Evolutionary conservation across 225 moss, liverwort and hornwort species (phyloP).

Genomic region (Anthoceros angustus): DNA sequence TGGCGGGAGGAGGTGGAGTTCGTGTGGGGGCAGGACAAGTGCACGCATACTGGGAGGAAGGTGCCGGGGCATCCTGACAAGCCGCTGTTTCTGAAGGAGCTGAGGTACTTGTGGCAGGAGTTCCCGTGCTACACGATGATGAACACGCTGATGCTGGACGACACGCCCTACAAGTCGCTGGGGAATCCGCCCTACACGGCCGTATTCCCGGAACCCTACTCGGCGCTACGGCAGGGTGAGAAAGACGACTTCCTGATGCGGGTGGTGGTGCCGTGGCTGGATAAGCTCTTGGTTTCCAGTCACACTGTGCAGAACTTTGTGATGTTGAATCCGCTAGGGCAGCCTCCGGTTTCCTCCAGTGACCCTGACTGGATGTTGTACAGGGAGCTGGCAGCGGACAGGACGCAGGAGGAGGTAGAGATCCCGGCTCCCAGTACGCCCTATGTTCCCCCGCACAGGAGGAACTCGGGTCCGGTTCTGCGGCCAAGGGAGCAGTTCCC

Average conservation of each 20-base stretch:
- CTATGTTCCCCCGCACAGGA: too few species aligned
- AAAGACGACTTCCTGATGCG: neutral
- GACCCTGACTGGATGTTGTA: neutral
- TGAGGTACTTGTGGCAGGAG: neutral
- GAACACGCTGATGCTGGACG: neutral
- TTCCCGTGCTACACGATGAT: neutral
- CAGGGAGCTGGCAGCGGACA: neutral
- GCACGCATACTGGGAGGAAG: neutral
- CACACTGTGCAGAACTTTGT: neutral
- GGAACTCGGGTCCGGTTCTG: too few species aligned
- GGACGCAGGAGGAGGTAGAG: too few species aligned
- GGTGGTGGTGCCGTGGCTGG: neutral
- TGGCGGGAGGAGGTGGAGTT: neutral
- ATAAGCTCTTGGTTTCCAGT: neutral
- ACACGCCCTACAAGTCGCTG: neutral
- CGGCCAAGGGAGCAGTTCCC: too few species aligned
- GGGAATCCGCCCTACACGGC: neutral
- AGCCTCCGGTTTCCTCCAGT: neutral
- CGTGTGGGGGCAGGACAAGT: neutral
- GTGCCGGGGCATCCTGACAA: neutral
- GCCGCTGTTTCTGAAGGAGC: constrained; percentile 1
- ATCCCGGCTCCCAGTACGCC: too few species aligned
- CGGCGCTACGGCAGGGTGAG: neutral
- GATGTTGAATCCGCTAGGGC: neutral
- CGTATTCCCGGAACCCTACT: neutral